Evolutionary conservation across 2,329 filamentous ascomycete species (phyloP).

Genomic region (Pseudocercospora vitis): DNA sequence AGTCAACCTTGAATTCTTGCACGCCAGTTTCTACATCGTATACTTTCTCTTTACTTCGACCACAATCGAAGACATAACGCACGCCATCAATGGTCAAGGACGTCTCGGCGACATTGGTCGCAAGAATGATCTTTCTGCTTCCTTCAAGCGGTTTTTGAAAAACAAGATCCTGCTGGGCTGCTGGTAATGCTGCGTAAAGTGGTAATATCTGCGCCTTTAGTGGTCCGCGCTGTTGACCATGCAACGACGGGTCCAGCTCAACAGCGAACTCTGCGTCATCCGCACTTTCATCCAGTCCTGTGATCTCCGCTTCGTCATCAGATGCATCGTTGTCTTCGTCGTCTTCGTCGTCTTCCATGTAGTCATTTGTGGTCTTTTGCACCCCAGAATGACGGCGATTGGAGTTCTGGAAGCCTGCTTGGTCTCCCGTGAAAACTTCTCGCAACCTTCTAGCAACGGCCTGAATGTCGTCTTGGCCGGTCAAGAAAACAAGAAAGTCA

Average conservation of each 20-base stretch:
- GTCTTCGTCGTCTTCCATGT: conserved; percentile 37
- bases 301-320: conserved; percentile 62
- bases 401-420: conserved; percentile 35
- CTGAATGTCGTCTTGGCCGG: conserved; percentile 87
- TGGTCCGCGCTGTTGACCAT: conserved; percentile 44
- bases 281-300: conserved; percentile 58
- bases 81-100: conserved; percentile 95
- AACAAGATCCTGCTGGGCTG: conserved; percentile 84
- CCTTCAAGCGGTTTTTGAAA: conserved; percentile 80
- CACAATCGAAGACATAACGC: conserved; percentile 93
- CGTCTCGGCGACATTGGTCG: conserved; percentile 96
- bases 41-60: conserved; percentile 85
- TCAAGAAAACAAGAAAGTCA: conserved; percentile 90
- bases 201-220: conserved; percentile 85
- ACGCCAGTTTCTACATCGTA: conserved; percentile 88
- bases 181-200: conserved; percentile 87
- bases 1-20: conserved; percentile 90
- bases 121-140: conserved; percentile 80
- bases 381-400: background rate
- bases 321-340: conserved; percentile 49
- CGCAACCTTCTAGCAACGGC: conserved; percentile 78
- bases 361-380: conserved; percentile 31
- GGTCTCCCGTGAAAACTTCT: conserved; percentile 59
- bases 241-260: conserved; percentile 52
- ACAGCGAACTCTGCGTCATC: conserved; percentile 58